Conservation (phyloP, 148 eudicot species). For the Camellia granthamiana region DNA sequence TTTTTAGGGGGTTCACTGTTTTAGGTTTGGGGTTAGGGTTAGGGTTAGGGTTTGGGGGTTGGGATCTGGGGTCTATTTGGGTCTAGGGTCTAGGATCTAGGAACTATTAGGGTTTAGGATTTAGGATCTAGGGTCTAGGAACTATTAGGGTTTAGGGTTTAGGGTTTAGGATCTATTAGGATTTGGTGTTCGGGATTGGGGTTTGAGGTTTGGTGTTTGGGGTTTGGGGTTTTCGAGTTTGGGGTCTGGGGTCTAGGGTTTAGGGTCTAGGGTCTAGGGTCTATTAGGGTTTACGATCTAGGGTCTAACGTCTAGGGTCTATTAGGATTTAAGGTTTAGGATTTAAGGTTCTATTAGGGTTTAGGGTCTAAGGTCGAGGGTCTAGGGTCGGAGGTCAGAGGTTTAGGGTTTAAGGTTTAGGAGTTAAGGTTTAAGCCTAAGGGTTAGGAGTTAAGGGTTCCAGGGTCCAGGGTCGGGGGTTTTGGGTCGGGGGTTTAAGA, state of each 20-base stretch:
- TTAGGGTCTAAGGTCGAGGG: not conserved
- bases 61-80: not conserved
- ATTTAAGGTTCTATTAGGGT: not conserved
- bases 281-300: too few species aligned
- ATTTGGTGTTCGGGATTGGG: not conserved
- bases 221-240: not conserved
- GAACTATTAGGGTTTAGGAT: constrained; percentile 9
- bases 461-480: not conserved
- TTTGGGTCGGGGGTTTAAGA: not conserved
- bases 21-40: too few species aligned
- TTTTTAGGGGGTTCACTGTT: too few species aligned
- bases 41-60: too few species aligned
- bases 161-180: constrained; percentile 11
- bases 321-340: too few species aligned
- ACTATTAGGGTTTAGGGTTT: not conserved
- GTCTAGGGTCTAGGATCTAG: not conserved
- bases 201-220: not conserved
- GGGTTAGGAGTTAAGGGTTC: too few species aligned
- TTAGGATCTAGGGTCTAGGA: not conserved
- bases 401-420: constrained; percentile 10
- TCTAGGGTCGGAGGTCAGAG: not conserved
- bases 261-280: not conserved
- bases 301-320: too few species aligned
- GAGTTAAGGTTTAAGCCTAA: too few species aligned
- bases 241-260: not conserved